phyloP scores from a whole-genome alignment of 768 basidiomycete species.

The Mycena sanguinolenta region DNA sequence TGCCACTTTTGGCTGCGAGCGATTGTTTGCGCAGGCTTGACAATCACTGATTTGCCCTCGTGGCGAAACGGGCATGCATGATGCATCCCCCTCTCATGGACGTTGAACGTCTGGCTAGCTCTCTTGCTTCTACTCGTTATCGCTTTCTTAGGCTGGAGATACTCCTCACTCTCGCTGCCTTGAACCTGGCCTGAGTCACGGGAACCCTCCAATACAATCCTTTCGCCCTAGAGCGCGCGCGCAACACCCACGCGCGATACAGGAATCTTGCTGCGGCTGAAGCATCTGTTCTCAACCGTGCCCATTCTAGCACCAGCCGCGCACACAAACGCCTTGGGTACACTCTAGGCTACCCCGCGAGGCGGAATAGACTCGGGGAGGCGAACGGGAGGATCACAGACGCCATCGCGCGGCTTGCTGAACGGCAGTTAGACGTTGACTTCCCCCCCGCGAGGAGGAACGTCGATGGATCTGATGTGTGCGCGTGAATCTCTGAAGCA shows the following conservation, averaged over 20 bases:
- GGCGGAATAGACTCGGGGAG: constrained; percentile 59
- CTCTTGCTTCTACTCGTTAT: constrained; percentile 55
- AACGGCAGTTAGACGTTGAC: constrained; percentile 44
- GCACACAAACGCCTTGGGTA: constrained; percentile 63
- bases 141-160: constrained; percentile 47
- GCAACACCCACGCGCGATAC: constrained; percentile 60
- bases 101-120: constrained; percentile 55
- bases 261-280: constrained; percentile 56
- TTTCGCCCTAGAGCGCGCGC: constrained; percentile 62
- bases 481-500: constrained; percentile 75
- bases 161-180: constrained; percentile 37
- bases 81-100: constrained; percentile 31
- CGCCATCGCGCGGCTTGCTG: constrained; percentile 56
- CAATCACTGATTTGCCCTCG: not conserved
- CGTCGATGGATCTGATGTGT: constrained; percentile 56
- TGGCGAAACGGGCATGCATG: not conserved
- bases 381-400: constrained; percentile 56
- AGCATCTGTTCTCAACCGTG: constrained; percentile 53
- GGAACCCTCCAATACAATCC: constrained; percentile 41
- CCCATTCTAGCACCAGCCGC: constrained; percentile 60
- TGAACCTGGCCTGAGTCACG: constrained; percentile 44
- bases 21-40: not conserved
- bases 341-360: constrained; percentile 67
- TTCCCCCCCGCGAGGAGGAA: constrained; percentile 39
- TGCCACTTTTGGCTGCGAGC: not conserved